Conservation (phyloP, 768 basidiomycete species). For the Xanthoconium stramineum region DNA sequence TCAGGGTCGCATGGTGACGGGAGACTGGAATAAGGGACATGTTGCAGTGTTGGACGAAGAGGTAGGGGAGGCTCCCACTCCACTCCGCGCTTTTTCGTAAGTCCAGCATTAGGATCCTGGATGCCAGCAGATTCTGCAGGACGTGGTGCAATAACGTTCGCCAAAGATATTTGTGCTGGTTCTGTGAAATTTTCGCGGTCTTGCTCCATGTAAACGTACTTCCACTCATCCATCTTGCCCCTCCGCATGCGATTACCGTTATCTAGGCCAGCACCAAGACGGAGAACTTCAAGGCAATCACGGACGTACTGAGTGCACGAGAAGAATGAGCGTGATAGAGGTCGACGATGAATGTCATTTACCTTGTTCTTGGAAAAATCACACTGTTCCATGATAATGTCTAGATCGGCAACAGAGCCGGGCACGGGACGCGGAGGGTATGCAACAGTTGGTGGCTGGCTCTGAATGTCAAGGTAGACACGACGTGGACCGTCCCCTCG, state of each 20-base stretch:
- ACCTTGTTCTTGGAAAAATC: constrained; percentile 84
- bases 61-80: constrained; percentile 55
- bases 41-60: constrained; percentile 49
- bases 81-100: constrained; percentile 55
- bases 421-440: constrained; percentile 87
- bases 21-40: constrained; percentile 56
- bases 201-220: constrained; percentile 81
- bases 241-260: constrained; percentile 71
- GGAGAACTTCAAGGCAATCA: constrained; percentile 91
- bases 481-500: constrained; percentile 76
- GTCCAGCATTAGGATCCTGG: constrained; percentile 50
- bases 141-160: constrained; percentile 31
- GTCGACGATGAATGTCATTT: not conserved
- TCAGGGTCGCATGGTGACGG: constrained; percentile 75
- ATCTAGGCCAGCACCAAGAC: constrained; percentile 88
- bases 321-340: constrained; percentile 11
- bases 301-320: constrained; percentile 73
- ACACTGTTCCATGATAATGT: constrained; percentile 88
- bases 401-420: constrained; percentile 85
- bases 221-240: constrained; percentile 78
- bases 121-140: constrained; percentile 27
- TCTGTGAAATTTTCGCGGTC: constrained; percentile 39
- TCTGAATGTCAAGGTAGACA: constrained; percentile 69
- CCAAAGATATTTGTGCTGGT: constrained; percentile 29
- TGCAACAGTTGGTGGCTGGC: constrained; percentile 58